Evolutionary conservation across 2,329 filamentous ascomycete species (phyloP), one percentile per base, ranked within the genome.

Genomic region (Venturia aucupariae): DNA sequence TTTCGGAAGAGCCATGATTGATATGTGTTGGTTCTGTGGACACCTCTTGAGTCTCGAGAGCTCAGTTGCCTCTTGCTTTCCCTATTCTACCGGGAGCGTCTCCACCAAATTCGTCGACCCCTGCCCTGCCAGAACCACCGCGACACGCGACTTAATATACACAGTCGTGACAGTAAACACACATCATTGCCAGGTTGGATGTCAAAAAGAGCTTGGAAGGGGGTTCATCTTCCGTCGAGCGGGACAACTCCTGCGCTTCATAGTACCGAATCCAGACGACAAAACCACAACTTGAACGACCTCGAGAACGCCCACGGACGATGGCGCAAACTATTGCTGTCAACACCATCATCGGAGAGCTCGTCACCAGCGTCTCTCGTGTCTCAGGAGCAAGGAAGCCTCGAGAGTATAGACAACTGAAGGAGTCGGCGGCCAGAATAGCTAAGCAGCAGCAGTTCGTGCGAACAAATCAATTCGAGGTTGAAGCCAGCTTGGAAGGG

Each of bases 1-100:
- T 80, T 88, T 87, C 73, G 91, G 90, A 74, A 96, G 81, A 72
- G 89, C 90, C 92, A 96, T 96, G 69, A 70, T 84, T 72, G 64
- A 67, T 42, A 3, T 19, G 46, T 65, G 55, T 30, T 30, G 57
- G 35, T 19, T 15, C 10, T 13, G 55, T 30, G 22, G 24, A 63
- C 32, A 38, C 35, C 15, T 24, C n/a, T 61, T 41, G 5, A 35
- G 41, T 24, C n/a, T 61, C 38, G 13, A 61, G 7, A 19, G 4
- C 32, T 32, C 38, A 41, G 15, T 59, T n/a, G 15, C 24, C 30
- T 35, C 35, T 38, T 38, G 35, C 35, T n/a, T 27, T 13, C 35
- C 32, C 17, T 60, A 7, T 24, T 13, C 57, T 48, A 1, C 44
- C 11, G 44, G n/a, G 2, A 10, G 19, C 44, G 46, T 48, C 46